These are phyloP conservation scores for Phytophthora constricta DNA, from an alignment of 352 stramenopile species.

Conservation along the genomic window DNA sequence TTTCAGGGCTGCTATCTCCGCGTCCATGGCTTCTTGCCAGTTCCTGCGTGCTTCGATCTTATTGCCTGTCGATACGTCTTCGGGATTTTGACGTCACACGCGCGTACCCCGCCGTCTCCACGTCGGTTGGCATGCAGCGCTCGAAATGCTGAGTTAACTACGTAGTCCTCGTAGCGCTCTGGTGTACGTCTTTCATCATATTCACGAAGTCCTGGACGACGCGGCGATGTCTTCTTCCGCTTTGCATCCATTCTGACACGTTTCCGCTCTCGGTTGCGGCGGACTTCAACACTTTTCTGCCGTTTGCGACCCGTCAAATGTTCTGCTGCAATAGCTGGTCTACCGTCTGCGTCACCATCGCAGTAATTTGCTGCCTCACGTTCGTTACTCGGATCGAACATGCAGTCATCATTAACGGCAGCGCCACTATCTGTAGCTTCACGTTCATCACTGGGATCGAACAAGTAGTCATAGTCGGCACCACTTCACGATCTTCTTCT, in stretches of 20 bases:
- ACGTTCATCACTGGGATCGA: not conserved
- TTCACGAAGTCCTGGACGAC: not conserved
- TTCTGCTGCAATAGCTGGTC: not conserved
- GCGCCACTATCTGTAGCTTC: too few species aligned
- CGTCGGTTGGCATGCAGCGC: not conserved
- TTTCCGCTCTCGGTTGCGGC: not conserved
- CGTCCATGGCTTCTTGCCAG: constrained; percentile 11
- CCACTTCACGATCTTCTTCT: not conserved
- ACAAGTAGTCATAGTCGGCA: not conserved
- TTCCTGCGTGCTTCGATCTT: not conserved
- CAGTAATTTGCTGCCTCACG: too few species aligned
- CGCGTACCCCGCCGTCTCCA: not conserved
- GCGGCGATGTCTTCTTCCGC: not conserved
- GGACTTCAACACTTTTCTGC: not conserved
- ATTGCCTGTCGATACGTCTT: constrained; percentile 3
- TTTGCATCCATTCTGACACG: not conserved
- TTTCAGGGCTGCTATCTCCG: not conserved
- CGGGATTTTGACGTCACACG: constrained; percentile 9
- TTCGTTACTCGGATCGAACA: not conserved
- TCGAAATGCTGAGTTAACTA: not conserved
- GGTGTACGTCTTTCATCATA: not conserved
- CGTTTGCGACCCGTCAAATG: not conserved
- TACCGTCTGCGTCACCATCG: not conserved
- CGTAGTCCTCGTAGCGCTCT: not conserved
- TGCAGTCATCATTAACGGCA: not conserved